Base-by-base conservation (phyloP, 495 filamentous ascomycete species). In the Aspergillus diversus region DNA sequence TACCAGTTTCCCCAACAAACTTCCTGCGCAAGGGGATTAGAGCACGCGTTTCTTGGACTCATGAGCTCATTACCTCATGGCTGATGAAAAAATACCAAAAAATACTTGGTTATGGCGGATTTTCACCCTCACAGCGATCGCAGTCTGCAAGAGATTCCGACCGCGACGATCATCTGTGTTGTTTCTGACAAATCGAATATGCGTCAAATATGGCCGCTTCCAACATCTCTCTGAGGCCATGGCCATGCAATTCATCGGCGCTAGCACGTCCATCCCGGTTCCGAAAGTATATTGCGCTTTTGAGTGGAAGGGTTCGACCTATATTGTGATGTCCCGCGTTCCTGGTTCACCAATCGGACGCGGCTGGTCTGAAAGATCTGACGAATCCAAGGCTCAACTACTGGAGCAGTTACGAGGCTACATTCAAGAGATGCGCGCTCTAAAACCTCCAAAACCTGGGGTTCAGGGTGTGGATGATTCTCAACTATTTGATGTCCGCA, bases 251-350 rank as follows among this genome's bases (percentile, higher is more conserved):
- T 56, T 64, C 33, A 33, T 60, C 8, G 16, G 35, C 3, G 55
- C 37, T 4, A 47, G 50, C 17, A 60, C 62, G 0, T 54, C 55
- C 9, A 55, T 64, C 27, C 62, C 62, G 5, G 50, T 51, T 8
- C 55, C 55, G 4, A 54, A 53, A 27, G 61, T 64, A 4, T 54
- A 59, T 11, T 55, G 62, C 49, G 42, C 60, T 1, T 57, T 63
- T 42, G 34, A 13, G 17, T 32, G 43, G 32, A 55, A 55, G 39
- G 46, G 46, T 5, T 31, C 12, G 7, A 43, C 49, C 5, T 60
- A 59, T 37, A 55, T 59, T 6, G 55, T 47, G n/a, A 54, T 54
- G 55, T 8, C 50, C 46, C 9, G 55, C 5, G 7, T 58, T 7
- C 17, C 37, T 15, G 61, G 61, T 7, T 16, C 50, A 11, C 17